phyloP scores from a whole-genome alignment of 192 early-diverging fungal genomes.

The Backusella liffmaniae region DNA sequence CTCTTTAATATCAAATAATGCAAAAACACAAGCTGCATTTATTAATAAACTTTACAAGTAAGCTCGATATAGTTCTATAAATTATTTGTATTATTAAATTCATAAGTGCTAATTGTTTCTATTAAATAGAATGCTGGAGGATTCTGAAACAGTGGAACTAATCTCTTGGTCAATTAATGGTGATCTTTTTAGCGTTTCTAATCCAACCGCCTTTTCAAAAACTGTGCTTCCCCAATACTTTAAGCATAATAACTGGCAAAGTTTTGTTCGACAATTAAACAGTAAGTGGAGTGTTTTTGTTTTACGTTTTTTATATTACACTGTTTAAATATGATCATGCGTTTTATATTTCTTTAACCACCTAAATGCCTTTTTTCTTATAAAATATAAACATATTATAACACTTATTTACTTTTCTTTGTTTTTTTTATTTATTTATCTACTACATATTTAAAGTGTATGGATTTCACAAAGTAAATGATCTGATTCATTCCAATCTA shows the following conservation, averaged over 20 bases:
- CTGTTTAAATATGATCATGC: neutral
- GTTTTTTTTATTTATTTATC: neutral
- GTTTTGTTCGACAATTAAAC: slow-evolving; percentile 19
- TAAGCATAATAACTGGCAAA: slow-evolving; percentile 23
- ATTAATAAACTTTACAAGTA: slow-evolving; percentile 50
- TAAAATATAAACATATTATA: neutral
- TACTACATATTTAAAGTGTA: slow-evolving; percentile 9
- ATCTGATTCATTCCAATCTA: slow-evolving; percentile 47
- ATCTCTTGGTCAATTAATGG: slow-evolving; percentile 8
- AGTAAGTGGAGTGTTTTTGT: neutral
- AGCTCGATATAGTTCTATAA: neutral
- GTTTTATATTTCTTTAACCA: neutral
- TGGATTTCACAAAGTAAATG: slow-evolving; percentile 14
- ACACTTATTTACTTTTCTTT: neutral
- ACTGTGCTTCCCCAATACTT: slow-evolving; percentile 10
- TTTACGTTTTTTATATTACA: neutral
- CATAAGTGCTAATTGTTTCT: neutral
- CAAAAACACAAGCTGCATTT: slow-evolving; percentile 49
- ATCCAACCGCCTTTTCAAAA: slow-evolving; percentile 5
- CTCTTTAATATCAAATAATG: slow-evolving; percentile 7
- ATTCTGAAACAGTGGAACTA: slow-evolving; percentile 46
- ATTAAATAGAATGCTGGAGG: slow-evolving; percentile 65
- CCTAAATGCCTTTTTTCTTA: neutral
- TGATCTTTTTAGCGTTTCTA: slow-evolving; percentile 9
- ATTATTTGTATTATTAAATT: neutral